Base-by-base conservation (phyloP, 2,329 filamentous ascomycete genomes). In the Plenodomus biglobosus region DNA sequence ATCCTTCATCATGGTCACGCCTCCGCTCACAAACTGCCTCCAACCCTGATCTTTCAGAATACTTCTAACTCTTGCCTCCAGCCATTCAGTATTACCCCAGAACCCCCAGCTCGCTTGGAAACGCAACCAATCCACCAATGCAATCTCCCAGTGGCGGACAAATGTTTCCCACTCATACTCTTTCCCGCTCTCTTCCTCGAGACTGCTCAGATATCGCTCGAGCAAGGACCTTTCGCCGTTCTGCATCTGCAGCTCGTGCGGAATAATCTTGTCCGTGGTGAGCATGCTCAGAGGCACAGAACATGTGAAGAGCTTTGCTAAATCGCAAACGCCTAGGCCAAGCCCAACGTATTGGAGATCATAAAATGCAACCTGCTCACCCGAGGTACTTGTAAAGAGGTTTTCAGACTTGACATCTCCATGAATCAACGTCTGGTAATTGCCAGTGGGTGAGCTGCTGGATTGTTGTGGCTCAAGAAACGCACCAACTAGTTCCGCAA, bases 331-430 rank as follows among this genome's bases (percentile, higher is more conserved):
- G 0, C 85, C 85, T 0, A 87, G 64, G 0, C 85, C 85, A 0
- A 86, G 66, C 0, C 85, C 85, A 0, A 81, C 78, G 55, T 88
- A 88, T 56, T 88, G 85, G 46, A 88, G 88, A 62, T 88, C 85
- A 58, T 84, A 87, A 53, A 88, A 85, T 0, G 82, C 84, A 1
- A 84, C 82, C 3, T 71, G 50, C 1, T 78, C 68, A 1, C 80
- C 82, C 0, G 64, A 55, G 0, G 60, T 48, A 0, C 73, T 82
- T 0, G 81, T 82, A 59, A 86, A 86, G 6, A 87, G 75, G 49
- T 88, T 88, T 56, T 87, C 84, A 0, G 81, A 85, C 65, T 88
- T 88, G 42, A 87, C 84, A 47, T 88, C 85, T 7, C 85, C 85
- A 58, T 88, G 85, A 7, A 88, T 81, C 15, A 82, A 75, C 0